These are phyloP conservation scores for Yamadazyma triangularis DNA, from an alignment of 1,139 yeast species.

Conservation along the genomic window DNA sequence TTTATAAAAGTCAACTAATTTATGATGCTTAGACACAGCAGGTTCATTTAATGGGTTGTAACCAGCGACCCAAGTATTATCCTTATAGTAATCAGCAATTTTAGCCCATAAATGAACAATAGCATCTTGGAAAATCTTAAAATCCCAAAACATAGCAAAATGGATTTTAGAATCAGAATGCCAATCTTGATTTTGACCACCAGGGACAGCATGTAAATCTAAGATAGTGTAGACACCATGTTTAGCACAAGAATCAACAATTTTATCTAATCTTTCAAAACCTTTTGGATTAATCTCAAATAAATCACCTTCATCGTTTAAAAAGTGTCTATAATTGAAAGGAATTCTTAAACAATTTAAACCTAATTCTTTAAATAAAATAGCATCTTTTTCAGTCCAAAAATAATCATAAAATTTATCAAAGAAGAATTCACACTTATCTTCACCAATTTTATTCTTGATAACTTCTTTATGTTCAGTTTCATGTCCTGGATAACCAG, in stretches of 20 bases:
- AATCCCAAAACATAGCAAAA: conserved; percentile 42
- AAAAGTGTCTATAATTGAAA: conserved; percentile 43
- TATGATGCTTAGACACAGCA: conserved; percentile 33
- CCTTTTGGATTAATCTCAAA: conserved; percentile 34
- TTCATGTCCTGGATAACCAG: conserved; percentile 47
- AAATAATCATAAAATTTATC: conserved; percentile 45
- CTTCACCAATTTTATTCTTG: conserved; percentile 30
- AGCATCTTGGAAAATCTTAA: conserved; percentile 39
- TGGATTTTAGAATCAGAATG: conserved; percentile 41
- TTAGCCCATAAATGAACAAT: conserved; percentile 37
- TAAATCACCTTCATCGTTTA: conserved; percentile 38
- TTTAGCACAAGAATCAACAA: conserved; percentile 34
- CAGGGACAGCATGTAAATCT: conserved; percentile 44
- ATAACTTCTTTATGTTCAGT: conserved; percentile 40
- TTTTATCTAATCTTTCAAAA: conserved; percentile 34
- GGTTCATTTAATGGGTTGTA: conserved; percentile 48
- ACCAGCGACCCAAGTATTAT: conserved; percentile 44
- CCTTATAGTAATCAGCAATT: conserved; percentile 37
- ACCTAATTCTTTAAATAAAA: conserved; percentile 33
- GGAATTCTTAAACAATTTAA: conserved; percentile 44
- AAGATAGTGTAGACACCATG: conserved; percentile 39
- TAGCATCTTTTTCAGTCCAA: conserved; percentile 43
- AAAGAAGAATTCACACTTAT: conserved; percentile 40
- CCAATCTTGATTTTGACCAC: conserved; percentile 50
- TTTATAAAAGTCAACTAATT: conserved; percentile 31